Conservation (phyloP, 225 moss, liverwort and hornwort genomes). For the Climacium dendroides region DNA sequence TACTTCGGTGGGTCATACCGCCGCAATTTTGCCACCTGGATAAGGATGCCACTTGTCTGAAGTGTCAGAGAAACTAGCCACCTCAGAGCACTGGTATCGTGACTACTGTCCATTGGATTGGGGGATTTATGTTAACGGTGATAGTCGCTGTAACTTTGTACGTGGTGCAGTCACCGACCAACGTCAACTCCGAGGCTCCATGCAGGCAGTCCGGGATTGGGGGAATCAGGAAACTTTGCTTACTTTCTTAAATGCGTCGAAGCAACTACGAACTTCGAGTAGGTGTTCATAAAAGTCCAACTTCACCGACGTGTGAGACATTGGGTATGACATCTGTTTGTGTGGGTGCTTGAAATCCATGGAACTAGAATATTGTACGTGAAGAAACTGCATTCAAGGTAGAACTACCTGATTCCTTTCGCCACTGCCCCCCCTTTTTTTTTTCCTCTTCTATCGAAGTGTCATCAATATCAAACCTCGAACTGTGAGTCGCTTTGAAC, state of each 20-base stretch:
- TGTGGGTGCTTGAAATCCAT: too few species aligned
- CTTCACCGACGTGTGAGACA: background rate
- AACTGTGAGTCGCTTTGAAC: accelerated
- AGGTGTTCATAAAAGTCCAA: background rate
- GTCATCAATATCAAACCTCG: background rate
- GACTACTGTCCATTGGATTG: background rate
- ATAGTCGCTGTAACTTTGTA: background rate
- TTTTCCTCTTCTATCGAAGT: too few species aligned
- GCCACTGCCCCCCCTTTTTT: too few species aligned
- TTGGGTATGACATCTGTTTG: background rate
- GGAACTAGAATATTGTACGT: too few species aligned
- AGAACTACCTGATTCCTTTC: background rate
- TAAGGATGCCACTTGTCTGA: background rate
- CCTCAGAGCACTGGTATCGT: too few species aligned
- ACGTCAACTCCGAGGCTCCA: background rate
- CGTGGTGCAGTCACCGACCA: background rate
- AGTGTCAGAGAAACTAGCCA: background rate
- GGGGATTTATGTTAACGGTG: too few species aligned
- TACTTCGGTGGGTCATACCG: background rate
- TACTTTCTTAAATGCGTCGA: background rate
- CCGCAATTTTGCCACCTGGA: background rate
- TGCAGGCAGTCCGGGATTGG: background rate
- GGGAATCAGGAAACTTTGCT: background rate
- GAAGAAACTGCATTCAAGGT: too few species aligned
- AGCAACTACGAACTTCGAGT: background rate